Conservation (phyloP, 495 filamentous ascomycete species). For the Xylaria sp. region DNA sequence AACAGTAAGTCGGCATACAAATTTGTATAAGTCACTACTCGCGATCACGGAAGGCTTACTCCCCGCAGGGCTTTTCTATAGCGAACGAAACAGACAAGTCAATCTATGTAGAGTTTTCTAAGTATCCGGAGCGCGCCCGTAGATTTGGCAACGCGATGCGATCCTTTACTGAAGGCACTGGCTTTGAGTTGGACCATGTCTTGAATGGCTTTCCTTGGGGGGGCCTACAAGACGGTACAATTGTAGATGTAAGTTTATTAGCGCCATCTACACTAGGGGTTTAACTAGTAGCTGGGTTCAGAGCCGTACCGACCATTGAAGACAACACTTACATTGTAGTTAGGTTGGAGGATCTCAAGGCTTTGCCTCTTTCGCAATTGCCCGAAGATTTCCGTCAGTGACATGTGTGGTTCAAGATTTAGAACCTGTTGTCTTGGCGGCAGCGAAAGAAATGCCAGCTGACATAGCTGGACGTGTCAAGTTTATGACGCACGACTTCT, state of each 20-base stretch:
- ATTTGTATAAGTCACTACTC: too few relatives aligned
- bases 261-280: background rate
- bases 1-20: too few relatives aligned
- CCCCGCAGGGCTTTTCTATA: too few relatives aligned
- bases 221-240: conserved; percentile 18
- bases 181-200: conserved; percentile 23
- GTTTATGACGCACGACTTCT: conserved; percentile 55
- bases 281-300: background rate
- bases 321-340: background rate
- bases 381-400: conserved; percentile 37
- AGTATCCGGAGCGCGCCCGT: too few relatives aligned
- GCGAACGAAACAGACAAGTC: too few relatives aligned
- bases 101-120: too few relatives aligned
- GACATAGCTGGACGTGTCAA: conserved; percentile 41
- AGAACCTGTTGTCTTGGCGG: conserved; percentile 23
- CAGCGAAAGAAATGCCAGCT: conserved; percentile 22
- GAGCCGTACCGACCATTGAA: too few relatives aligned
- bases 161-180: conserved; percentile 25
- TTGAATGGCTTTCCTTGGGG: conserved; percentile 31
- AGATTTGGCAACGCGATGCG: conserved; percentile 30
- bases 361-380: conserved; percentile 39
- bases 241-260: conserved; percentile 38
- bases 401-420: conserved; percentile 41
- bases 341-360: conserved; percentile 47
- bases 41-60: too few relatives aligned